Evolutionary conservation across 1,139 yeast genomes (phyloP).

Genomic region (Debaryomyces sp.): DNA sequence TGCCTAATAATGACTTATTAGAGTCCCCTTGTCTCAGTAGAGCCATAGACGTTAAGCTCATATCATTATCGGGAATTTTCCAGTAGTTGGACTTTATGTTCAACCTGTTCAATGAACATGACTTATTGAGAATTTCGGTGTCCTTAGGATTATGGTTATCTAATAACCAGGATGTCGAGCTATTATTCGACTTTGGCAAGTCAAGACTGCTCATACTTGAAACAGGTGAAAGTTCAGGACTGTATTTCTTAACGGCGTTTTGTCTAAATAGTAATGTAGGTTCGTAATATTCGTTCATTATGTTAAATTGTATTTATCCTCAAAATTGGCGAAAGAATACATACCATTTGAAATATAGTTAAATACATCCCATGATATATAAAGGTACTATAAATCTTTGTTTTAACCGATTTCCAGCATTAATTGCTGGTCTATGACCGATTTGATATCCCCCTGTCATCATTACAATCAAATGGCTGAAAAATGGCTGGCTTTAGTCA

Average conservation of each 20-base stretch:
- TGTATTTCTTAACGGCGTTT: conserved; percentile 43
- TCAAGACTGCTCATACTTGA: conserved; percentile 27
- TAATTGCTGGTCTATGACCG: conserved; percentile 4
- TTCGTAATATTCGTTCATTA: conserved; percentile 42
- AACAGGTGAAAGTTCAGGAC: conserved; percentile 32
- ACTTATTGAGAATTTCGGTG: conserved; percentile 37
- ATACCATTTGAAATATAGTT: background rate
- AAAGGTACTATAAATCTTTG: background rate
- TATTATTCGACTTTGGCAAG: conserved; percentile 6
- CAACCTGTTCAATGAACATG: conserved; percentile 43
- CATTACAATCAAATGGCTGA: background rate
- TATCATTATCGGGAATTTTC: conserved; percentile 64
- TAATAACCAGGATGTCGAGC: conserved; percentile 27
- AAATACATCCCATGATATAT: conserved; percentile 1
- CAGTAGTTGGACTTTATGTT: conserved; percentile 66
- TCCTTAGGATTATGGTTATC: conserved; percentile 29
- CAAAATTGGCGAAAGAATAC: background rate
- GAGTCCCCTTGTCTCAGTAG: conserved; percentile 24
- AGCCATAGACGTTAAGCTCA: conserved; percentile 60
- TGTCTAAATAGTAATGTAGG: conserved; percentile 49
- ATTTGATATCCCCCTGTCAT: background rate
- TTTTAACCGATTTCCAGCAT: background rate
- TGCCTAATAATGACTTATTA: conserved; percentile 52
- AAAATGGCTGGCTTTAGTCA: conserved; percentile 14
- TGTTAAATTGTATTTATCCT: background rate